These are phyloP conservation scores for Lactifluus piperatus DNA, from an alignment of 768 basidiomycete species.

Conservation along the genomic window DNA sequence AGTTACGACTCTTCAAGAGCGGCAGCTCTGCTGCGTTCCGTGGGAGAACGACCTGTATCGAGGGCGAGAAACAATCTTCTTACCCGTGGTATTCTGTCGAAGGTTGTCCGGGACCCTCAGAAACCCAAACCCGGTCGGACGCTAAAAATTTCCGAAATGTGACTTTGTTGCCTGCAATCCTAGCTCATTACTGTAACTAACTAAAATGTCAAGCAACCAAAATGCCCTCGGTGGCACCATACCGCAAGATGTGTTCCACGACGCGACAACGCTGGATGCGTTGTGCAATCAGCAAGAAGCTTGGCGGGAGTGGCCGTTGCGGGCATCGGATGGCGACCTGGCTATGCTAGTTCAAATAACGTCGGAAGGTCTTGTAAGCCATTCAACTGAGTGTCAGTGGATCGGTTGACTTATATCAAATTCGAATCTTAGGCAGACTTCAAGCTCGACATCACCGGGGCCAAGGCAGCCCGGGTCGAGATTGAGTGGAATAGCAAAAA, in stretches of 20 bases:
- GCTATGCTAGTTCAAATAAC: slow-evolving; percentile 70
- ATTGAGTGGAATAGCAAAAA: slow-evolving; percentile 88
- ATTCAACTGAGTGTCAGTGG: neutral
- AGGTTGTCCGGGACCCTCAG: slow-evolving; percentile 50
- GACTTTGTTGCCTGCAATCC: slow-evolving; percentile 13
- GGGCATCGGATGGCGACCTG: slow-evolving; percentile 73
- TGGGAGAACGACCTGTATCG: slow-evolving; percentile 48
- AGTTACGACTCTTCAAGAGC: slow-evolving; percentile 55
- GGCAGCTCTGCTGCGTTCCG: slow-evolving; percentile 44
- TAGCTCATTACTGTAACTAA: neutral
- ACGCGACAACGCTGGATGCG: slow-evolving; percentile 58
- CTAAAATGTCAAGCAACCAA: slow-evolving; percentile 49
- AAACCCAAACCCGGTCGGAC: slow-evolving; percentile 64
- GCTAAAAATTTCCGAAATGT: slow-evolving; percentile 71
- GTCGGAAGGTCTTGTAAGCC: slow-evolving; percentile 65
- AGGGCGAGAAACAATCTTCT: slow-evolving; percentile 53
- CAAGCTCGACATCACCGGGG: slow-evolving; percentile 53
- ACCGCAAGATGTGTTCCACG: slow-evolving; percentile 56
- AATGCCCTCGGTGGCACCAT: slow-evolving; percentile 58
- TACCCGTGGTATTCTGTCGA: slow-evolving; percentile 56
- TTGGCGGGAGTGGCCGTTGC: slow-evolving; percentile 73
- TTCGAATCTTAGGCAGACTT: slow-evolving; percentile 51
- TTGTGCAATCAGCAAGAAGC: slow-evolving; percentile 39
- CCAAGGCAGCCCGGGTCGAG: slow-evolving; percentile 43
- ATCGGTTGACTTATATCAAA: neutral